Evolutionary conservation across 495 filamentous ascomycete genomes (phyloP).

Genomic region (Friedmanniomyces simplex): DNA sequence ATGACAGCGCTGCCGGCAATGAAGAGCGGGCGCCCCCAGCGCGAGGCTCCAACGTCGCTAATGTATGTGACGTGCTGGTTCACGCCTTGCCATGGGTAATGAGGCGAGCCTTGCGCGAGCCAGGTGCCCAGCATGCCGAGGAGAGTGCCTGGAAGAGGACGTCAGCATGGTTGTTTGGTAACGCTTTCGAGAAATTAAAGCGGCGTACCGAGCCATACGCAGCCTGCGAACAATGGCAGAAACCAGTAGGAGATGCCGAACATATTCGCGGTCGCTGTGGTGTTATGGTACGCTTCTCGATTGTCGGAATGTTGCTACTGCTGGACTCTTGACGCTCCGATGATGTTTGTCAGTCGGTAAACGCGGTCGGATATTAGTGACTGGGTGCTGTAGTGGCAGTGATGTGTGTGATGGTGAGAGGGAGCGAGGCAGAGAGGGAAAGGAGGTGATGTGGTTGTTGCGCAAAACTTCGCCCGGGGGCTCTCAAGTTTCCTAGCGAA

Average conservation of each 20-base stretch:
- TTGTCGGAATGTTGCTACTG: neutral
- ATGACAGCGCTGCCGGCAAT: constrained; percentile 68
- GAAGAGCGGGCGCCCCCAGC: constrained; percentile 74
- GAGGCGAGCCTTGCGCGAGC: constrained; percentile 47
- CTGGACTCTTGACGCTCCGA: neutral
- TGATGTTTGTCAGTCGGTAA: too few species aligned
- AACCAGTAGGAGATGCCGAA: constrained; percentile 25
- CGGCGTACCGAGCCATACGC: constrained; percentile 21
- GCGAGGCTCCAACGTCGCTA: constrained; percentile 59
- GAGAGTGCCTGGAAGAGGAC: constrained; percentile 43
- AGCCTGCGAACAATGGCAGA: constrained; percentile 19
- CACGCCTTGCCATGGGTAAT: constrained; percentile 57
- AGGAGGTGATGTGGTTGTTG: too few species aligned
- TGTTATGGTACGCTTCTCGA: neutral
- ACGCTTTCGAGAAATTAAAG: neutral
- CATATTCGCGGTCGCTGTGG: constrained; percentile 2
- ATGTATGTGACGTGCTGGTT: constrained; percentile 56
- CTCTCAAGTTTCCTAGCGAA: neutral
- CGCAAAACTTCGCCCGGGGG: neutral
- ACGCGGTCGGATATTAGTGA: too few species aligned
- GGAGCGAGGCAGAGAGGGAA: too few species aligned
- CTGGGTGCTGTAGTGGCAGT: too few species aligned
- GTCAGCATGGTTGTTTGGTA: neutral
- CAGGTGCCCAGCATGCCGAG: constrained; percentile 61
- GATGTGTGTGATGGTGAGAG: too few species aligned